Evolutionary conservation across 805 yeast genomes (phyloP), one percentile per base, ranked within the genome.

Genomic region (Starmera pachycereana): DNA sequence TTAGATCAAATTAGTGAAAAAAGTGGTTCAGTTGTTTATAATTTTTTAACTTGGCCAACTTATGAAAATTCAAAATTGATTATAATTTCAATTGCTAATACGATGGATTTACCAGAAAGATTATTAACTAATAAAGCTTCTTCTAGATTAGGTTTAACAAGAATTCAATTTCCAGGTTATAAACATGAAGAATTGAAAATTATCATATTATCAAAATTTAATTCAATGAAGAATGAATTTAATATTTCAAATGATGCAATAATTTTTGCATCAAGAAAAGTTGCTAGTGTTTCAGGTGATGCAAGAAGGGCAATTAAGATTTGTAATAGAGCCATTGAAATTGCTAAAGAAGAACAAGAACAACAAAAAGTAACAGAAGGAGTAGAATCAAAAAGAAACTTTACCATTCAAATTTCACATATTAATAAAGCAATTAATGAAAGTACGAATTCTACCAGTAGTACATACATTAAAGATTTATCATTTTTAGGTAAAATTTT

Each of bases 41-140:
- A 92, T 58, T 87, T 92, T 55, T 88, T 92, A 69, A 92, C 92
- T 61, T 92, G 99, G 99, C 96, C 98, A 5, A 78, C 95, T 1
- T 78, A 85, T 52, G 65, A 73, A 11, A 67, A 77, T 47, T 88
- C 97, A 5, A 80, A 80, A 51, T 65, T 92, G 38, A 76, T 92
- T 38, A 94, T 92, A 2, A 69, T 92, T 33, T 97, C 97, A 0
- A 88, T 92, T 28, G 97, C 97, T 4, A 92, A 92, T 58, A 89
- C 97, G 0, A 88, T 92, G 96, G 97, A 92, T 63, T 64, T 92
- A 37, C 97, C 98, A 0, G 98, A 92, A 56, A 68, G 96, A 39
- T 71, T 80, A 38, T 65, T 92, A 32, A 78, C 92, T 14, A 90
- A 87, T 60, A 92, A 92, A 60, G 82, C 88, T 4, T 81, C 96